Conservation (phyloP, 1,284 basidiomycete genomes). For the Grifola frondosa region DNA sequence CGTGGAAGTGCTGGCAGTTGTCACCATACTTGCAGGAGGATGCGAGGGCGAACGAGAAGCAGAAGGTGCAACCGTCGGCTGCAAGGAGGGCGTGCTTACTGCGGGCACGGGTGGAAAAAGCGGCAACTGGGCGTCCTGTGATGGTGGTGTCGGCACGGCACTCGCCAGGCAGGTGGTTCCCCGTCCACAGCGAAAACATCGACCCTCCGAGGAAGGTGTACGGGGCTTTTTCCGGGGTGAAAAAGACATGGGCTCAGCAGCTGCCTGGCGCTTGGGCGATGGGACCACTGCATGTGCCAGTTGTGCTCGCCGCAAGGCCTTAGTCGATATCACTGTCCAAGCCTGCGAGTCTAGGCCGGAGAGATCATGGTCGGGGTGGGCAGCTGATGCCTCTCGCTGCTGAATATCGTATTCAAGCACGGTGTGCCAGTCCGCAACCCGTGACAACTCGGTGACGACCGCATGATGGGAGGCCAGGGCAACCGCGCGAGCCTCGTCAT, state of each 20-base stretch:
- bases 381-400: slow-evolving; percentile 22
- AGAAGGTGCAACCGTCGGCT: slow-evolving; percentile 17
- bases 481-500: neutral
- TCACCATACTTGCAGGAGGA: slow-evolving; percentile 15
- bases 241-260: too few relatives aligned
- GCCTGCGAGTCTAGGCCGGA: neutral
- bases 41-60: slow-evolving; percentile 20
- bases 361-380: slow-evolving; percentile 23
- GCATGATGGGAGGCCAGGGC: neutral
- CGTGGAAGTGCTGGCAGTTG: slow-evolving; percentile 24
- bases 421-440: slow-evolving; percentile 15
- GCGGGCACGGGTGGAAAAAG: slow-evolving; percentile 6
- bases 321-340: too few relatives aligned
- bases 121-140: slow-evolving; percentile 17
- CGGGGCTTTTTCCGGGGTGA: too few relatives aligned
- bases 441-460: neutral
- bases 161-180: slow-evolving; percentile 24
- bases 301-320: too few relatives aligned
- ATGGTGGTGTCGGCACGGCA: slow-evolving; percentile 22
- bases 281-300: too few relatives aligned
- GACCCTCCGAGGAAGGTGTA: slow-evolving; percentile 4
- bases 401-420: slow-evolving; percentile 31
- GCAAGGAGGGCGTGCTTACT: slow-evolving; percentile 15
- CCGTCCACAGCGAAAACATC: slow-evolving; percentile 33
- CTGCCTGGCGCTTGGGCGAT: too few relatives aligned